Percentiles rank a stretch among this genome's conserved stretches.
Evolutionary conservation across 2,329 filamentous ascomycete genomes (phyloP).

Genomic region (Colletotrichum shisoi): DNA sequence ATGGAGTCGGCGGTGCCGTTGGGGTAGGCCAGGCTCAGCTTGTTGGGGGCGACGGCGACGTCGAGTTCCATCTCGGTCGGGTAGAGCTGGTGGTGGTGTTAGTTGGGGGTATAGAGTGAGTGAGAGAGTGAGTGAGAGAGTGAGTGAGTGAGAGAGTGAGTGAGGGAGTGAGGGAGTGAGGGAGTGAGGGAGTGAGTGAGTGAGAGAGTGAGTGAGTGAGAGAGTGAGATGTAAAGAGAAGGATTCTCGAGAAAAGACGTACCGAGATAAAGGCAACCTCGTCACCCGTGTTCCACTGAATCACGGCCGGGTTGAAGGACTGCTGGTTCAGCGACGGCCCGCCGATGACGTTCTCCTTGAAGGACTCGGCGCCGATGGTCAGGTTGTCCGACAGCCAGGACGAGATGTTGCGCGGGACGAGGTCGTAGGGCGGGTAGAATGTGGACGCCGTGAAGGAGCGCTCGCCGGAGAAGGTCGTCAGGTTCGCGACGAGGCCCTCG

Average conservation of each 20-base stretch:
- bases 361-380: slow-evolving; percentile 68
- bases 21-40: slow-evolving; percentile 63
- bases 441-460: slow-evolving; percentile 61
- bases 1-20: slow-evolving; percentile 57
- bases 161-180: not conserved
- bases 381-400: slow-evolving; percentile 65
- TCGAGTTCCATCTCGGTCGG: slow-evolving; percentile 53
- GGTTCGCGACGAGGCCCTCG: slow-evolving; percentile 49
- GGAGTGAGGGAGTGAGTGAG: too few species aligned
- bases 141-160: not conserved
- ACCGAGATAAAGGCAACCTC: slow-evolving; percentile 49
- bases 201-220: too few species aligned
- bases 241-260: slow-evolving; percentile 9
- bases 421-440: slow-evolving; percentile 67
- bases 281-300: slow-evolving; percentile 62
- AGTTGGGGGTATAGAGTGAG: slow-evolving; percentile 40
- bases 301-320: slow-evolving; percentile 66
- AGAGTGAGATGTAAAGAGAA: not conserved
- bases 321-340: slow-evolving; percentile 60
- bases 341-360: slow-evolving; percentile 63
- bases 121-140: too few species aligned
- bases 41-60: slow-evolving; percentile 52
- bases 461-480: slow-evolving; percentile 61
- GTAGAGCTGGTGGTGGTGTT: slow-evolving; percentile 46
- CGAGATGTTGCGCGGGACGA: slow-evolving; percentile 64